These are phyloP conservation scores for Botrytis squamosa DNA, from an alignment of 2,329 filamentous ascomycete species.

Conservation along the genomic window DNA sequence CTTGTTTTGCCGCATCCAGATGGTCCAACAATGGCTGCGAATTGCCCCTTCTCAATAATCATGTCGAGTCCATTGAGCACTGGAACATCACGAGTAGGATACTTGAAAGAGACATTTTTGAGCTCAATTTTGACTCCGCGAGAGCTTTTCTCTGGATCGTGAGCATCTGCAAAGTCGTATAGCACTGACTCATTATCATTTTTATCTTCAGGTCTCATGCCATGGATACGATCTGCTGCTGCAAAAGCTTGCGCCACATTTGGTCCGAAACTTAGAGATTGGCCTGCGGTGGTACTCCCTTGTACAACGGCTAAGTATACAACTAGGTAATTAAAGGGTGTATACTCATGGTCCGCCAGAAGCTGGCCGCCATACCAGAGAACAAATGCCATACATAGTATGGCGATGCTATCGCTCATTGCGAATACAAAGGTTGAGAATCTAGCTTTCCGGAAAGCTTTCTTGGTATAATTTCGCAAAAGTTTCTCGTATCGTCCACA, in stretches of 20 bases:
- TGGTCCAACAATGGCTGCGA: constrained; percentile 67
- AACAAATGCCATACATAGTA: constrained; percentile 55
- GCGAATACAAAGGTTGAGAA: constrained; percentile 53
- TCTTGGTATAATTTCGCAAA: constrained; percentile 48
- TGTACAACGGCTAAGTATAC: constrained; percentile 53
- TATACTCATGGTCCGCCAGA: constrained; percentile 40
- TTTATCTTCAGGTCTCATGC: constrained; percentile 30
- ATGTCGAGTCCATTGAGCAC: constrained; percentile 62
- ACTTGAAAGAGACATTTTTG: constrained; percentile 57
- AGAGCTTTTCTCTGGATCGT: constrained; percentile 44
- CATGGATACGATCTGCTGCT: constrained; percentile 59
- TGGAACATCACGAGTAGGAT: constrained; percentile 55
- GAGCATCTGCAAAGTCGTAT: constrained; percentile 19
- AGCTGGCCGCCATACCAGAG: constrained; percentile 48
- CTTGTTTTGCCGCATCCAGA: constrained; percentile 52
- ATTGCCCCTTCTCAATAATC: constrained; percentile 61
- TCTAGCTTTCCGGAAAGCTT: constrained; percentile 49
- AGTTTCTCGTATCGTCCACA: constrained; percentile 48
- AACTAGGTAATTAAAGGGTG: constrained; percentile 51
- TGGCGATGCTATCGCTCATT: constrained; percentile 53
- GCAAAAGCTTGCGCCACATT: constrained; percentile 59
- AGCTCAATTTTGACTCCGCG: constrained; percentile 50
- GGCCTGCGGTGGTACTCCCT: constrained; percentile 52
- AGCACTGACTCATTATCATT: constrained; percentile 16
- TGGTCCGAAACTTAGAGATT: constrained; percentile 52